Conservation (phyloP, 2,329 filamentous ascomycete genomes). For the Harringtonia aguacate region DNA sequence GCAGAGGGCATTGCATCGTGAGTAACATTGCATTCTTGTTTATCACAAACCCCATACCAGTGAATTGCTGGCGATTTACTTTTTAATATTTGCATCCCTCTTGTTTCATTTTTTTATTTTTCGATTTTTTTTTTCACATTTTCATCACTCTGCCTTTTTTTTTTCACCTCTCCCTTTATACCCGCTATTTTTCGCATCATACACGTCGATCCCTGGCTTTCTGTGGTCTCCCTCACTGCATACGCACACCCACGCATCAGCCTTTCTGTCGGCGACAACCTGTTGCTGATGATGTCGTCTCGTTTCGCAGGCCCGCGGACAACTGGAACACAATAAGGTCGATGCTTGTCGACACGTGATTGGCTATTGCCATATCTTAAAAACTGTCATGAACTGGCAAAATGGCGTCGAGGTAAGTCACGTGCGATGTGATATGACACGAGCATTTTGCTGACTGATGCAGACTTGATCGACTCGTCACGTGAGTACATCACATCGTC, state of each 20-base stretch:
- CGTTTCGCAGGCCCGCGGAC: not conserved
- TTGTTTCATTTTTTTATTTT: not conserved
- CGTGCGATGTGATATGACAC: too few species aligned
- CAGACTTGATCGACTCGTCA: constrained; percentile 77
- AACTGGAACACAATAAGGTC: not conserved
- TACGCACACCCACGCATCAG: too few species aligned
- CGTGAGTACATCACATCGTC: constrained; percentile 59
- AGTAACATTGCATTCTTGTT: too few species aligned
- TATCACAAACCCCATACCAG: too few species aligned
- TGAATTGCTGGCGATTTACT: too few species aligned
- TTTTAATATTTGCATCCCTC: too few species aligned
- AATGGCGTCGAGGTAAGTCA: constrained; percentile 45
- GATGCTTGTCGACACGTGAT: constrained; percentile 2
- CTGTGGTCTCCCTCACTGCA: too few species aligned
- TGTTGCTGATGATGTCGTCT: not conserved
- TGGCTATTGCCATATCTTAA: constrained; percentile 7
- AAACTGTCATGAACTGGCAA: constrained; percentile 27
- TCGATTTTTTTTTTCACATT: not conserved
- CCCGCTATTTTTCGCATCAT: not conserved
- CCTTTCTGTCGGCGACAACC: too few species aligned
- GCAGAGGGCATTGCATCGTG: too few species aligned
- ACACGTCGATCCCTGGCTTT: too few species aligned
- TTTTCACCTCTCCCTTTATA: not conserved
- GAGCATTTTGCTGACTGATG: constrained; percentile 15
- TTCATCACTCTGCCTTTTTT: not conserved